A percentile compares a stretch with the other conserved stretches of the same genome.
Conservation (phyloP, 1,139 yeast species). For the Suhomyces choctaworum region DNA sequence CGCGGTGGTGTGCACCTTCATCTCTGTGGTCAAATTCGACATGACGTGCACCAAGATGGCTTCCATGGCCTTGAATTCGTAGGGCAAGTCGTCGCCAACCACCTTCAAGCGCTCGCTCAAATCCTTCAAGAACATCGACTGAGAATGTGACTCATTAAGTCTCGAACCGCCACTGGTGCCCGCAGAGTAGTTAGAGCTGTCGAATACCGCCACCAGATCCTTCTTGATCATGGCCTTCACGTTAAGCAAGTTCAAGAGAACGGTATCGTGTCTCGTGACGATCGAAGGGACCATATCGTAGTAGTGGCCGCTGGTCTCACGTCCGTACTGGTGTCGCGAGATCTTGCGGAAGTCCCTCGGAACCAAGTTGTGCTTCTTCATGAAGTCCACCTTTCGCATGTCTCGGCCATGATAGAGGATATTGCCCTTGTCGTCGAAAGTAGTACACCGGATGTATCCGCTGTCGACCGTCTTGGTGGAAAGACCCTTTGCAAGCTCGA, state of each 20-base stretch:
- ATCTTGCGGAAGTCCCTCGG: conserved; percentile 47
- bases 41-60: conserved; percentile 43
- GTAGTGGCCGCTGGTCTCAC: conserved; percentile 8
- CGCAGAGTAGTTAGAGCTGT: conserved; percentile 23
- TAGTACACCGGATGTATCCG: conserved; percentile 59
- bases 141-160: conserved; percentile 38
- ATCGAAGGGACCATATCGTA: conserved; percentile 48
- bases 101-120: conserved; percentile 29
- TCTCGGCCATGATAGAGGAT: conserved; percentile 44
- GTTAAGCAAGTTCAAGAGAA: conserved; percentile 42
- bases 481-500: conserved; percentile 24
- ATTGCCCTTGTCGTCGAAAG: conserved; percentile 38
- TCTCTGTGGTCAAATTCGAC: conserved; percentile 40
- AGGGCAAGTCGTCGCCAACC: conserved; percentile 33
- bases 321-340: conserved; percentile 26
- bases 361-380: conserved; percentile 37
- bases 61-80: conserved; percentile 48
- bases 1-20: conserved; percentile 46
- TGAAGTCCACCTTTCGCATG: conserved; percentile 35
- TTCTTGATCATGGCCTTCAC: conserved; percentile 44
- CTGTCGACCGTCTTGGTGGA: conserved; percentile 24
- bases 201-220: conserved; percentile 43
- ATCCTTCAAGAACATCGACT: conserved; percentile 36
- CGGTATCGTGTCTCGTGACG: conserved; percentile 37
- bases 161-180: conserved; percentile 25